These are phyloP conservation scores for Colletotrichum sp. DNA, from an alignment of 2,329 filamentous ascomycete species.

Conservation along the genomic window DNA sequence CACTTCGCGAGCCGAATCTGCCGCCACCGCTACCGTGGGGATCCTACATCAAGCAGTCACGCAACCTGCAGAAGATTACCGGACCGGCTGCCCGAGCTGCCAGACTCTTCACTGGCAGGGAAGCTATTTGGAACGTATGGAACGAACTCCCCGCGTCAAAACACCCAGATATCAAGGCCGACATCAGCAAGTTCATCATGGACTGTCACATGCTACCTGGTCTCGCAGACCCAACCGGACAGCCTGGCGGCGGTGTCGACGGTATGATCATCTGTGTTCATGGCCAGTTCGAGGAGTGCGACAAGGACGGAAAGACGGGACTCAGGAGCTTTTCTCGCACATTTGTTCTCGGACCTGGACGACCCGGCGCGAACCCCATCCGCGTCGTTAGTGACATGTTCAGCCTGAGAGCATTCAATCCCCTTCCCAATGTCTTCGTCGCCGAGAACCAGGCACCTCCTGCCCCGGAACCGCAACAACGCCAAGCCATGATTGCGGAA, in stretches of 20 bases:
- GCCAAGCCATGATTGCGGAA: constrained; percentile 73
- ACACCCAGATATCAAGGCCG: constrained; percentile 73
- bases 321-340: constrained; percentile 83
- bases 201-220: constrained; percentile 80
- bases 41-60: constrained; percentile 76
- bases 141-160: constrained; percentile 72
- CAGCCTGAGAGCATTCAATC: constrained; percentile 69
- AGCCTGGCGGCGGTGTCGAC: constrained; percentile 69
- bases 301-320: constrained; percentile 60
- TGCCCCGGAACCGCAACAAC: constrained; percentile 50
- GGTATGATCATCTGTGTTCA: constrained; percentile 82
- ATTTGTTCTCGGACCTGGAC: constrained; percentile 79
- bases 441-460: constrained; percentile 25
- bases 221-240: constrained; percentile 71
- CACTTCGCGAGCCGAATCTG: constrained; percentile 52
- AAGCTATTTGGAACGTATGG: constrained; percentile 73
- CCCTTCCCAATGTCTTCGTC: constrained; percentile 50
- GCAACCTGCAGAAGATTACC: constrained; percentile 77
- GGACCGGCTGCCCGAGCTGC: constrained; percentile 64
- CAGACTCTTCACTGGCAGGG: constrained; percentile 68
- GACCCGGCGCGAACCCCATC: constrained; percentile 66
- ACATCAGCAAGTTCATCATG: constrained; percentile 78
- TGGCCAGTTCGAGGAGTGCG: constrained; percentile 82
- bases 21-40: constrained; percentile 67
- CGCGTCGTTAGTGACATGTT: constrained; percentile 84